Evolutionary conservation across 2,329 filamentous ascomycete genomes (phyloP), one percentile per base, ranked within the genome.

Genomic region (Pyrenophora teres): DNA sequence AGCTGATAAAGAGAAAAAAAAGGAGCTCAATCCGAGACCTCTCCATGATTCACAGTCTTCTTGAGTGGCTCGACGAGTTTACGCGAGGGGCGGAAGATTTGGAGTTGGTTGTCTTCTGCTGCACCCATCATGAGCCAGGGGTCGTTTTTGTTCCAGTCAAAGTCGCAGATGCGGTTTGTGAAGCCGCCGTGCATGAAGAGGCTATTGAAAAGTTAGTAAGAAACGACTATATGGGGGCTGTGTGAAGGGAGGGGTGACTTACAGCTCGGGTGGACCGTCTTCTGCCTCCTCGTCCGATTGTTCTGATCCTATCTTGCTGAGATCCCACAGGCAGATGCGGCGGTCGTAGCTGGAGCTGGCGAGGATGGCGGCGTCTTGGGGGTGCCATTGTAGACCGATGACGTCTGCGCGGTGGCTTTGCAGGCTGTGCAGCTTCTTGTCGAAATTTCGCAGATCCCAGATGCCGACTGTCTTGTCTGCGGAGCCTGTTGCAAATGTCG

Each of bases 181-280:
- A 99, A 95, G 27, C 94, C 94, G 55, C 94, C 94, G 68, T 99
- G 94, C 92, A 99, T 97, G 77, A 99, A 99, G 1, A 99, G 79
- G 40, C 89, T 92, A 57, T 10, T 13, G 9, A 1, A 10, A 13
- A 30, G 10, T 1, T 53, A 68, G 61, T 25, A 30, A 12, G 16
- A 21, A 48, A n/a, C 37, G 16, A 25, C 13, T 10, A 10, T 2
- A 9, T 3, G 4, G 15, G 4, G 6, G 12, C 13, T 6, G 19
- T 36, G 8, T 1, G 19, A 21, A 21, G 19, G 19, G 5, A 21
- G 12, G 21, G 3, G 37, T 21, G 10, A 83, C 88, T 77, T 81
- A 94, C 89, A 99, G 81, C 76, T 99, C 94, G 44, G 94, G 93
- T 1, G 92, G 90, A 0, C 94, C 94, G 70, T 99, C 94, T 64